Base-by-base conservation (phyloP, 306 rosid genomes). In the Quillaja saponaria region DNA sequence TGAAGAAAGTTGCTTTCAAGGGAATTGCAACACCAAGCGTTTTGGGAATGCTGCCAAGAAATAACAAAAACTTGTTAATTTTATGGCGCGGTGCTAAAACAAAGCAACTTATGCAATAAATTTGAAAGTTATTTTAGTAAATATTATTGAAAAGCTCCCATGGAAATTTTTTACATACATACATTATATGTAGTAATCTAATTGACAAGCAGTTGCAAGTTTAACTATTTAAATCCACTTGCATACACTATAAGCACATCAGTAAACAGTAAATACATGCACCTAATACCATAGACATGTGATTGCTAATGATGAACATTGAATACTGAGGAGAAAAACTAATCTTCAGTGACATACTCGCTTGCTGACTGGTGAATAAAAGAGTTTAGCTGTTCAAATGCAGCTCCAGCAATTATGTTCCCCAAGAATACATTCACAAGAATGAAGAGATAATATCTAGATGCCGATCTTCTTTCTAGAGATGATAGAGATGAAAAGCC, bases 1-100 rank as follows among this genome's bases (percentile, higher is more conserved):
- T 87, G 83, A 94, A 94, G 87, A 94, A 94, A 73, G 97, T 89
- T 58, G 99, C 99, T 78, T 80, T 94, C 69, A 94, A 49, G n/a
- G 99, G 97, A 74, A 94, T 80, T 13, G 96, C 94, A 40, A 76
- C 74, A 50, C 99, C 99, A 48, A 94, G 65, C 78, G 90, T 89
- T 74, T 45, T 49, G 14, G 99, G 99, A 74, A 89, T 89, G 14
- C 99, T 94, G 84, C 74, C 67, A 50, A 59, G 73, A 50, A 31
- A 55, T 48, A 57, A 28, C 31, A 25, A 67, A 40, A 41, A 41
- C 57, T 25, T 44, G 35, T 58, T 46, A 55, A 25, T 35, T 33
- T 34, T 33, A 49, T 49, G 37, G 71, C 16, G 34, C 12, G 25
- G 42, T 52, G 41, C 14, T 55, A 37, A 40, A 45, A 20, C 45